Evolutionary conservation across 2,329 filamentous ascomycete species (phyloP).

Genomic region (Colletotrichum chrysophilum): DNA sequence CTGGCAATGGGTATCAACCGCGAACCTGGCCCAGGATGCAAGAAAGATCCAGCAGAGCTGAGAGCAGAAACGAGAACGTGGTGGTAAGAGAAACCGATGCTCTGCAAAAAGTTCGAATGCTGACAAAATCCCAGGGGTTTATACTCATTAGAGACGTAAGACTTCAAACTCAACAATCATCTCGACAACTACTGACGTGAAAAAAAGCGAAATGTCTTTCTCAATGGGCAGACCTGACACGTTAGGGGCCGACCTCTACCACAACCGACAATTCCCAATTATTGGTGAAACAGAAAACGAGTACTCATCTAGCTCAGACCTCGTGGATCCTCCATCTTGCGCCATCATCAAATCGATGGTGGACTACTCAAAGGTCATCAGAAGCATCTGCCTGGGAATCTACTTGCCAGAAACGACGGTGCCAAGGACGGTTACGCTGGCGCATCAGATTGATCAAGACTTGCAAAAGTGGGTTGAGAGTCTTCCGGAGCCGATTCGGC

Average conservation of each 20-base stretch:
- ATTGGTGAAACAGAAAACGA: conserved; percentile 20
- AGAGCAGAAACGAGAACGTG: conserved; percentile 47
- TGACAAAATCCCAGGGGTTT: conserved; percentile 37
- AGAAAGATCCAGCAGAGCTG: conserved; percentile 35
- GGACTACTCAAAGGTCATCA: conserved; percentile 30
- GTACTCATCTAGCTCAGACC: background rate
- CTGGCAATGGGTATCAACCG: conserved; percentile 53
- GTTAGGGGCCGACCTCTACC: conserved; percentile 51
- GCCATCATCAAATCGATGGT: conserved; percentile 32
- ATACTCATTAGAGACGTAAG: conserved; percentile 49
- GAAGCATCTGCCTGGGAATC: conserved; percentile 27
- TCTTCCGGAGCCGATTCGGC: conserved; percentile 27
- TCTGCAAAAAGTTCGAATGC: background rate
- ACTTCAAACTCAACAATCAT: background rate
- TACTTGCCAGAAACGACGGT: conserved; percentile 26
- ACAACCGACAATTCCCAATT: conserved; percentile 42
- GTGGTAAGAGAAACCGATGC: conserved; percentile 39
- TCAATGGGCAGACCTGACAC: conserved; percentile 53
- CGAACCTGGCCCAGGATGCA: conserved; percentile 33
- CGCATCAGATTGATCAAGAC: conserved; percentile 27
- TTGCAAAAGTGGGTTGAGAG: conserved; percentile 27
- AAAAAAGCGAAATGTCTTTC: conserved; percentile 48
- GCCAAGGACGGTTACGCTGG: conserved; percentile 23
- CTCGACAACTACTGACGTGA: background rate
- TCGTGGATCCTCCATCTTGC: conserved; percentile 29